Conservation (phyloP, 2,329 filamentous ascomycete species). For the Pseudomassariella vexata region DNA sequence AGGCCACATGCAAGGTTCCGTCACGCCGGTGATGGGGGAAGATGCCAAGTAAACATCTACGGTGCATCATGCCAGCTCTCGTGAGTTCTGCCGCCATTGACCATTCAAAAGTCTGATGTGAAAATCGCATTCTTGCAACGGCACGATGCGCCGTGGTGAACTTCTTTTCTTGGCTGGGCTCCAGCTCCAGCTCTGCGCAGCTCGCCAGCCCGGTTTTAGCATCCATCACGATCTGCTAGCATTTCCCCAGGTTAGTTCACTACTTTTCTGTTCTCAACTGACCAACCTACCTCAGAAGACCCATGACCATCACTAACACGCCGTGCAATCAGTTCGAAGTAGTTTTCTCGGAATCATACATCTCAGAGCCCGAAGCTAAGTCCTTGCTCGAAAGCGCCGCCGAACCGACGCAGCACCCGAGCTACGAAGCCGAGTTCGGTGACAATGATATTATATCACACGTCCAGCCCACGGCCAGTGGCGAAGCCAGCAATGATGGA, state of each 20-base stretch:
- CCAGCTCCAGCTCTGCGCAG: slow-evolving; percentile 36
- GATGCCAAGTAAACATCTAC: no score
- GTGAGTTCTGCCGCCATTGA: not conserved
- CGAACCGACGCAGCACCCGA: slow-evolving; percentile 33
- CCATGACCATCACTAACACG: no score
- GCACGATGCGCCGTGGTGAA: slow-evolving; percentile 43
- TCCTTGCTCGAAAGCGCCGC: slow-evolving; percentile 44
- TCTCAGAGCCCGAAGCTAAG: slow-evolving; percentile 65
- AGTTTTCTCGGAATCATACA: slow-evolving; percentile 65
- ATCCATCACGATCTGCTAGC: slow-evolving; percentile 84
- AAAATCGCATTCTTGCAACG: slow-evolving; percentile 2
- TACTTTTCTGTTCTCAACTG: not conserved
- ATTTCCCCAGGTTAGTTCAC: slow-evolving; percentile 67
- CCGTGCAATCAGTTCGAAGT: slow-evolving; percentile 63
- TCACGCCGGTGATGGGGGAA: no score
- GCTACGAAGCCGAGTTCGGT: slow-evolving; percentile 25
- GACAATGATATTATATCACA: slow-evolving; percentile 20
- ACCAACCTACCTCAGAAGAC: no score
- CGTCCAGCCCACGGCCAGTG: slow-evolving; percentile 19
- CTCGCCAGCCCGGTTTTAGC: slow-evolving; percentile 61
- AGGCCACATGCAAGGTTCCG: no score
- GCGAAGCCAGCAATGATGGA: slow-evolving; percentile 22
- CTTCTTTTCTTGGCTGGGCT: slow-evolving; percentile 37
- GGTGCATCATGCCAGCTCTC: no score
- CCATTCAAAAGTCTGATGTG: slow-evolving; percentile 3